Percentiles rank a stretch among this genome's conserved stretches.
phyloP scores from a whole-genome alignment of 768 basidiomycete species.

The Boletus vinaceobasis region DNA sequence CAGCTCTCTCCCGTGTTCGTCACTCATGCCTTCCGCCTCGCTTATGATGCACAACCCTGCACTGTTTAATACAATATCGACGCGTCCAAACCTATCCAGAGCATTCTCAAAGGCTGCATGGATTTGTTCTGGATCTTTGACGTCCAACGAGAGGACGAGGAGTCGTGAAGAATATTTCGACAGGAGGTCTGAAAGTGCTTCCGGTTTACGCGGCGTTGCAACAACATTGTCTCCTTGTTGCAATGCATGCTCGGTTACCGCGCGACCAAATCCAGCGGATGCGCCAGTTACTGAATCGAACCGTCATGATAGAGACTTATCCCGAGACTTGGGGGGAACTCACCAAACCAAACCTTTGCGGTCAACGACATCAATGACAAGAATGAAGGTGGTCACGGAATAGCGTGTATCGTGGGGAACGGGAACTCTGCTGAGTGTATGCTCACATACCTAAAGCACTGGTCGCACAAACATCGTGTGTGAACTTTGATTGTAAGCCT shows the following conservation, averaged over 20 bases:
- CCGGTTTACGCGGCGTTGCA: constrained; percentile 38
- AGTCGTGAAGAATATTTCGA: constrained; percentile 31
- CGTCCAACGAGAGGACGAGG: constrained; percentile 39
- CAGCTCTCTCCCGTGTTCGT: constrained; percentile 31
- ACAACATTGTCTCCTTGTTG: constrained; percentile 38
- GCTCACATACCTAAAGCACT: neutral
- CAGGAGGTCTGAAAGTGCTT: constrained; percentile 28
- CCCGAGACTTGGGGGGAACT: neutral
- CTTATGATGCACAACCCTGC: constrained; percentile 32
- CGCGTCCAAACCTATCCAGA: constrained; percentile 35
- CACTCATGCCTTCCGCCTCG: constrained; percentile 38
- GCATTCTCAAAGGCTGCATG: constrained; percentile 33
- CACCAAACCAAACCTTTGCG: constrained; percentile 25
- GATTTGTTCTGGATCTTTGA: constrained; percentile 32
- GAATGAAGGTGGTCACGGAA: neutral
- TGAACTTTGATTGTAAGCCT: neutral
- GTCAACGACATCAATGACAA: constrained; percentile 3
- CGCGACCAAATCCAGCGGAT: constrained; percentile 38
- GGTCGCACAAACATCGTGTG: neutral
- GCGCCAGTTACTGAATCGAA: constrained; percentile 38
- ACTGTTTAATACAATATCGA: constrained; percentile 48
- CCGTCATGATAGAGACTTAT: neutral
- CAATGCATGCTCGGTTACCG: constrained; percentile 34
- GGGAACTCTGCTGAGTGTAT: neutral
- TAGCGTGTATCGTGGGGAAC: neutral